Percentiles rank a stretch among this genome's conserved stretches.
Conservation (phyloP, 1,284 basidiomycete species). For the Apiotrichum akiyoshidainum region DNA sequence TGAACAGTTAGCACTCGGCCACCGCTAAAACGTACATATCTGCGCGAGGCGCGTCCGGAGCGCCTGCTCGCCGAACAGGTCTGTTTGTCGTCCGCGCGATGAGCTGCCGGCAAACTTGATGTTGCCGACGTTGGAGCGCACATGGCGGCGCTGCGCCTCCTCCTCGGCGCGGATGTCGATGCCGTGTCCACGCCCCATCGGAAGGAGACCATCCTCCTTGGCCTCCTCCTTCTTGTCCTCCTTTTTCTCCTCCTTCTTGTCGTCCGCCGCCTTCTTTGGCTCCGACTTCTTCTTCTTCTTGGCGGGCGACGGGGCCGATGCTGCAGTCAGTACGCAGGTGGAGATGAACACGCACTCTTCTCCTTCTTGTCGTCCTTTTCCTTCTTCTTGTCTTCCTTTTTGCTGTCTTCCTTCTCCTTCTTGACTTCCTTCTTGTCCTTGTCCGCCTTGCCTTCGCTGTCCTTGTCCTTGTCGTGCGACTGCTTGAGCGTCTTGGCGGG, state of each 20-base stretch:
- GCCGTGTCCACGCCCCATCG: conserved; percentile 22
- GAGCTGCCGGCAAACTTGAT: conserved; percentile 21
- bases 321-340: too few species aligned
- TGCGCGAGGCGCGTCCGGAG: conserved; percentile 25
- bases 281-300: not conserved
- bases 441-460: not conserved
- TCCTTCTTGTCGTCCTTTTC: not conserved
- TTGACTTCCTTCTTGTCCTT: not conserved
- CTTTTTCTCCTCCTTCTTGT: not conserved
- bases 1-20: too few species aligned
- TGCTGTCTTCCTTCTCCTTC: not conserved
- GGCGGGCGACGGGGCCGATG: too few species aligned
- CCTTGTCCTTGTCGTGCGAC: conserved; percentile 8
- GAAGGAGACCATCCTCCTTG: not conserved
- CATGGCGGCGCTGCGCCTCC: conserved; percentile 34
- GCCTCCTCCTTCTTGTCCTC: conserved; percentile 10
- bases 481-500: conserved; percentile 19
- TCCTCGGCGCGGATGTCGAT: conserved; percentile 41
- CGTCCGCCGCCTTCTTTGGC: not conserved
- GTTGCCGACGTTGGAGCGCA: conserved; percentile 19
- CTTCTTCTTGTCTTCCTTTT: not conserved
- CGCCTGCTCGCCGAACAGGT: conserved; percentile 34
- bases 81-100: conserved; percentile 31
- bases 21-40: conserved; percentile 26
- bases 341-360: not conserved